These are phyloP conservation scores for Candida glaebosa DNA, from an alignment of 805 yeast species.

Conservation along the genomic window DNA sequence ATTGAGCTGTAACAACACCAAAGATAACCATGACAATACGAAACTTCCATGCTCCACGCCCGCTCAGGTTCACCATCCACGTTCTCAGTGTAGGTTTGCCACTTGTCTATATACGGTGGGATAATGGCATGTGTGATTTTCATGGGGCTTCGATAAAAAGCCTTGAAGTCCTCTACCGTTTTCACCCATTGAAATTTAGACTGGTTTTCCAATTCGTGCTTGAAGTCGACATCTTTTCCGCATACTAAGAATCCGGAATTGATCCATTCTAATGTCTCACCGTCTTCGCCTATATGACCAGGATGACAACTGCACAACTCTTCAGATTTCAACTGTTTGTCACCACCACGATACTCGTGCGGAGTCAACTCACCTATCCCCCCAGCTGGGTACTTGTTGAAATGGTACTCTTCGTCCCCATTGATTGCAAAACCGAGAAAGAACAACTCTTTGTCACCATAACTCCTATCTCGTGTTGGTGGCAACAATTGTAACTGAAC, in stretches of 20 bases:
- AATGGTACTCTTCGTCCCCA: conserved; percentile 25
- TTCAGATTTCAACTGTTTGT: conserved; percentile 22
- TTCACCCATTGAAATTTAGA: conserved; percentile 19
- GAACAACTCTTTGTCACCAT: conserved; percentile 30
- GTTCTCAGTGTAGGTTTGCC: conserved; percentile 21
- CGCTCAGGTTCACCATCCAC: conserved; percentile 19
- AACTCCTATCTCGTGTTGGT: conserved; percentile 16
- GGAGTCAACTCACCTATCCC: conserved; percentile 31
- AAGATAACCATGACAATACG: conserved; percentile 24
- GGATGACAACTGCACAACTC: conserved; percentile 62
- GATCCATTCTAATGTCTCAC: conserved; percentile 39
- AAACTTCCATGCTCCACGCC: conserved; percentile 20
- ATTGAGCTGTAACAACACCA: conserved; percentile 26
- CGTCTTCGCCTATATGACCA: conserved; percentile 53
- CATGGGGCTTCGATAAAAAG: conserved; percentile 27
- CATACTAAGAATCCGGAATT: conserved; percentile 41
- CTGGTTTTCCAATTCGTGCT: conserved; percentile 29
- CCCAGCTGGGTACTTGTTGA: conserved; percentile 22
- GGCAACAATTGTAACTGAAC: conserved; percentile 20
- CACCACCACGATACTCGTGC: conserved; percentile 16
- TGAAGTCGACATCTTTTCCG: conserved; percentile 24
- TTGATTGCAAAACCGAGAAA: conserved; percentile 26
- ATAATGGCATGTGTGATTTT: conserved; percentile 44
- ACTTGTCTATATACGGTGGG: conserved; percentile 41
- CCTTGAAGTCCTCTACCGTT: conserved; percentile 18